Conservation (phyloP, 371 early-diverging fungal species). For the Lichtheimia corymbifera region DNA sequence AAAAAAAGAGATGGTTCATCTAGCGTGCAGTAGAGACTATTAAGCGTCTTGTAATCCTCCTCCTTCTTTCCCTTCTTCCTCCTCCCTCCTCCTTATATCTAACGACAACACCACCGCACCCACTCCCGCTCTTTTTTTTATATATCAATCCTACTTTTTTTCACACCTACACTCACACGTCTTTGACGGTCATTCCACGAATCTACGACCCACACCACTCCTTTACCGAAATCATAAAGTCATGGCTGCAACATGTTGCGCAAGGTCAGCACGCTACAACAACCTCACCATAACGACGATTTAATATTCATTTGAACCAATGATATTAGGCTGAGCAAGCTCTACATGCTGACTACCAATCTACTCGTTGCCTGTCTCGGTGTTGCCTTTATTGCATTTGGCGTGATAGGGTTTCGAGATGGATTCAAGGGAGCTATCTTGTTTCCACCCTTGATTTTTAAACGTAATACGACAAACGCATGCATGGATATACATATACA, state of each 20-base stretch:
- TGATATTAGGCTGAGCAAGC: constrained; percentile 42
- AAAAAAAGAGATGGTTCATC: too few species aligned
- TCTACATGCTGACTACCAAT: constrained; percentile 48
- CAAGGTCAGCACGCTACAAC: constrained; percentile 9
- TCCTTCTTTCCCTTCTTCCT: too few species aligned
- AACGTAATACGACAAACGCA: constrained; percentile 20
- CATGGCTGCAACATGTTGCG: constrained; percentile 22
- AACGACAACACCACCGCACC: too few species aligned
- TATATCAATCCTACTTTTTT: too few species aligned
- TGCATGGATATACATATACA: background rate
- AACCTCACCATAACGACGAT: background rate
- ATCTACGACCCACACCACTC: too few species aligned
- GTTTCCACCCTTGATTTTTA: constrained; percentile 37
- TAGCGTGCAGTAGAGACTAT: too few species aligned
- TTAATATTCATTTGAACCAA: background rate
- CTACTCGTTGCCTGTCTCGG: constrained; percentile 45
- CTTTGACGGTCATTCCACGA: too few species aligned
- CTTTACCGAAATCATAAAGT: too few species aligned
- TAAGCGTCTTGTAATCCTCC: too few species aligned
- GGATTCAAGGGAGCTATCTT: constrained; percentile 39
- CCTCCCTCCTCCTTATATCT: too few species aligned
- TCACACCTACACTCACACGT: too few species aligned
- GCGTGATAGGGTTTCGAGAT: constrained; percentile 38
- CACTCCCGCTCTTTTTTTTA: too few species aligned
- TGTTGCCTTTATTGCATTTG: constrained; percentile 43